Base-by-base conservation (phyloP, 2,329 filamentous ascomycete genomes). In the Aspergillus udagawae region DNA sequence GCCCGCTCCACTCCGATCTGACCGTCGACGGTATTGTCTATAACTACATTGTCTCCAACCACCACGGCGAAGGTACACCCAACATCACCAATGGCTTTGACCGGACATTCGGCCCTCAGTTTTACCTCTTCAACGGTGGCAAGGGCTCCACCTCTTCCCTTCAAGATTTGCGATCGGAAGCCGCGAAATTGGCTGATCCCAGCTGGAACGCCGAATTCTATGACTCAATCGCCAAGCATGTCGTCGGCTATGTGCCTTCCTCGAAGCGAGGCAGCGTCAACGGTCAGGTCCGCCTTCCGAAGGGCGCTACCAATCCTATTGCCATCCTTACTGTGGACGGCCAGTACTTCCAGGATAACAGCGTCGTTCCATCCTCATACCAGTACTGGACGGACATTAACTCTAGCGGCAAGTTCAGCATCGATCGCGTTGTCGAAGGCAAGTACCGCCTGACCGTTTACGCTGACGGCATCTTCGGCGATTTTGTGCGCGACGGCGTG, bases 51-150 rank as follows among this genome's bases (percentile, higher is more conserved):
- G 79, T 82, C 5, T 84, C 81, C 0, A 87, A 86, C 58, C 84
- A 87, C 61, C 84, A 87, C 54, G 84, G 85, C 5, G 82, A 83
- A 57, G 81, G 82, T 45, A 84, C 82, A 14, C 84, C 85, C 5
- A 86, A 87, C 62, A 86, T 88, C 63, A 86, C 82, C 1, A 70
- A 84, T 59, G 85, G 85, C 0, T 87, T 87, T 60, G 85, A 87
- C 63, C 78, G 85, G 2, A 87, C 85, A 0, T 87, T 87, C 64
- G 86, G 86, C 1, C 85, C 85, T 60, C 80, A 83, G 67, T 86
- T 81, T 64, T 87, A 82, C 64, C 77, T 86, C 65, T 88, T 87
- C 75, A 88, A 87, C 69, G 79, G 79, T 52, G 82, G 82, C 10
- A 71, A 76, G 1, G 70, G 75, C 0, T 77, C 77, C 7, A 75